Base-by-base conservation (phyloP, 176 grass and related monocot genomes). In the Eragrostis nindensis region DNA sequence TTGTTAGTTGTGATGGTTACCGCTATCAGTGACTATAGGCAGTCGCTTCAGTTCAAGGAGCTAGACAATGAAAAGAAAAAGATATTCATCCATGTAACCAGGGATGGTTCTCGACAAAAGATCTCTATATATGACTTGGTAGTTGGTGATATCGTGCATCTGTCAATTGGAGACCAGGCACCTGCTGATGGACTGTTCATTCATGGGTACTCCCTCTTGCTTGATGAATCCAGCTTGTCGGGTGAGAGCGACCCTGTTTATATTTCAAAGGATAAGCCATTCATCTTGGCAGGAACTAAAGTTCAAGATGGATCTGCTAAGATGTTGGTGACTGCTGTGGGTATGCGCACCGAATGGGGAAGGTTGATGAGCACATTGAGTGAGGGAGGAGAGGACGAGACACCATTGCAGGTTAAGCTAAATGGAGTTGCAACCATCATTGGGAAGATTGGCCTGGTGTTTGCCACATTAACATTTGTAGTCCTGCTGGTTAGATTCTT, bases 341-440 rank as follows among this genome's bases (percentile, higher is more conserved):
- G 96, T 59, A 98, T 98, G 96, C 90, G 68, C 76, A 98, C 96
- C 9, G 96, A 98, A 77, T 98, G 96, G 96, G 96, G 96, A 71
- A 95, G 75, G 62, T 81, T 98, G 90, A 98, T 95, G 96, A 84
- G 88, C n/a, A 98, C 96, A 15, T 81, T 98, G 82, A 91, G 92
- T 63, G 92, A 90, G 49, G 92, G 90, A 82, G 92, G 96, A 43
- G 96, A 98, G 76, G 90, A 98, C 36, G 96, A 98, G 82, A 98
- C 96, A 46, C 96, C 96, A 45, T 80, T 98, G 69, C 96, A 98
- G 80, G 96, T 98, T 71, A 98, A 98, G 64, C 83, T 98, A 71
- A 98, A 98, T 82, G 96, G 96, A 57, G 96, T 98, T 63, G 96
- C 96, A 22, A 98, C 90, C 56, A 86, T 98, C 59, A 98, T 98